A percentile compares a stretch with the other conserved stretches of the same genome.
These are phyloP conservation scores for Cyclotella atomus DNA, from an alignment of 108 stramenopile species.

Conservation along the genomic window DNA sequence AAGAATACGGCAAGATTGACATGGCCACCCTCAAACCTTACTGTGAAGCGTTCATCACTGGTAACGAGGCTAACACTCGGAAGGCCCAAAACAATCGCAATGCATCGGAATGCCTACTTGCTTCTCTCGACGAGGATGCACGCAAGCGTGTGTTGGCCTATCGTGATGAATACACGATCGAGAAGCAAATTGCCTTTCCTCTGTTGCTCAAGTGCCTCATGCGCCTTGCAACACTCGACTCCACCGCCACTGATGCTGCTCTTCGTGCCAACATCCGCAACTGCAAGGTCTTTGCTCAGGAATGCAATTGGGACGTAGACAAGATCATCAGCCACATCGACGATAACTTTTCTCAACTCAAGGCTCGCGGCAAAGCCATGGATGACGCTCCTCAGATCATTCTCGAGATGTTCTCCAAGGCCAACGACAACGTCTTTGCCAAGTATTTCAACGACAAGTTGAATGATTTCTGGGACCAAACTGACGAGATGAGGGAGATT, in stretches of 20 bases:
- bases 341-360: not conserved
- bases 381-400: not conserved
- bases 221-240: not conserved
- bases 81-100: not conserved
- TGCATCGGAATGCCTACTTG: not conserved
- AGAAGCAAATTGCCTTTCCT: not conserved
- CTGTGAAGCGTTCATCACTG: not conserved
- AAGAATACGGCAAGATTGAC: conserved; percentile 3
- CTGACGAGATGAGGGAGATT: not conserved
- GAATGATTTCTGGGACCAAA: not conserved
- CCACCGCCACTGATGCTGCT: conserved; percentile 2
- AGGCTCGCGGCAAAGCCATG: not conserved
- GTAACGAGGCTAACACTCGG: not conserved
- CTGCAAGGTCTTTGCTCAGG: not conserved
- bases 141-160: not conserved
- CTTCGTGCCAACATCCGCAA: not conserved
- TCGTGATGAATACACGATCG: not conserved
- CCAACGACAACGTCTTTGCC: not conserved
- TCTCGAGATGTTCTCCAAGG: not conserved
- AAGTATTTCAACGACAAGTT: not conserved
- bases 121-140: not conserved
- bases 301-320: not conserved
- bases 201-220: not conserved
- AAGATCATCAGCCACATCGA: not conserved
- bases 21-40: not conserved